Conservation (phyloP, 1,284 basidiomycete genomes). For the Malassezia obtusa region DNA sequence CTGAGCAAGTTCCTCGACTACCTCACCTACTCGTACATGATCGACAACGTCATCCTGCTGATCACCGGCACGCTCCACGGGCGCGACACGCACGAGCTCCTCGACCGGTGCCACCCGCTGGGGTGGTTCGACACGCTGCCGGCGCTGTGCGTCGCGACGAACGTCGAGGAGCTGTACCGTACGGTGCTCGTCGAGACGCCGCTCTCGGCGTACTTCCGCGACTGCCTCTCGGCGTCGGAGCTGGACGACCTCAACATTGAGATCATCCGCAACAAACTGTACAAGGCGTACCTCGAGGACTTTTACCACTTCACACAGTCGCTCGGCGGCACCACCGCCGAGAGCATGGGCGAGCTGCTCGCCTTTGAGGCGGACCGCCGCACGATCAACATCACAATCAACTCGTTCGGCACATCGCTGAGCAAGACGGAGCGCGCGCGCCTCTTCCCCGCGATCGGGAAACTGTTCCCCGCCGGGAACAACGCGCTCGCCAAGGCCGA, state of each 20-base stretch:
- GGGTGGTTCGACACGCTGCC: conserved; percentile 98
- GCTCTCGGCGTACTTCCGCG: conserved; percentile 90
- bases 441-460: conserved; percentile 86
- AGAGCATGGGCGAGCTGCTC: conserved; percentile 58
- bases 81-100: conserved; percentile 88
- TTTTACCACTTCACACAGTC: conserved; percentile 75
- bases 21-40: conserved; percentile 99
- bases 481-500: conserved; percentile 86
- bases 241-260: conserved; percentile 99
- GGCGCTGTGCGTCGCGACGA: conserved; percentile 94
- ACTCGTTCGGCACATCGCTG: conserved; percentile 91
- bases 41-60: conserved; percentile 95
- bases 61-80: conserved; percentile 97
- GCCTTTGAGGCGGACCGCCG: conserved; percentile 94
- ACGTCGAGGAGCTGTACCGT: conserved; percentile 97
- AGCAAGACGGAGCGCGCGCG: conserved; percentile 91
- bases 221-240: conserved; percentile 87
- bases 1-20: conserved; percentile 91
- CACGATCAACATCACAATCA: conserved; percentile 97
- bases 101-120: conserved; percentile 92
- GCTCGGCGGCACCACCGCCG: conserved; percentile 55
- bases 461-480: conserved; percentile 90
- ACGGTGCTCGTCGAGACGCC: conserved; percentile 96
- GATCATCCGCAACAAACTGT: conserved; percentile 99
- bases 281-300: conserved; percentile 98